Percentiles rank a stretch among this genome's conserved stretches.
phyloP scores from a whole-genome alignment of 176 grass and related monocot genomes.

The Thinopyrum elongatum region DNA sequence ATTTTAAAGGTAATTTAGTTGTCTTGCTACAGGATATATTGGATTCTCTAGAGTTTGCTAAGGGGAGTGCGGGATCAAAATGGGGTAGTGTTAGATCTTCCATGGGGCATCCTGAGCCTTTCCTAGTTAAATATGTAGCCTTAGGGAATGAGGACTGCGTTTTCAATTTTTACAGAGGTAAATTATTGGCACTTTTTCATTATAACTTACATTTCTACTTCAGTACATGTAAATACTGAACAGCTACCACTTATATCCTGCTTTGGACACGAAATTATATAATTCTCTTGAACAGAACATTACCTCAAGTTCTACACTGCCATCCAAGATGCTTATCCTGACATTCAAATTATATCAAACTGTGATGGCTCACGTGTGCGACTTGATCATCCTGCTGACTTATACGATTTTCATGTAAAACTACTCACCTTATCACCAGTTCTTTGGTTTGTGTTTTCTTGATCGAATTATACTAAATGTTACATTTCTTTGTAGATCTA shows the following conservation, averaged over 20 bases:
- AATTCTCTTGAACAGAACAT: constrained; percentile 39
- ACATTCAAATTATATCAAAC: constrained; percentile 75
- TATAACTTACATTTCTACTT: background rate
- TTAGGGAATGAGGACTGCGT: constrained; percentile 82
- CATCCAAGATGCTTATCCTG: constrained; percentile 57
- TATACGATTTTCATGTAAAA: constrained; percentile 68
- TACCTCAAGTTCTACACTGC: constrained; percentile 66
- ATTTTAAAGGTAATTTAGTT: background rate
- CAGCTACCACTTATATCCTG: background rate
- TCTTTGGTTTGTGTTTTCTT: background rate
- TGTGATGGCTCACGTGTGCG: constrained; percentile 45
- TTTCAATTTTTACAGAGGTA: constrained; percentile 47
- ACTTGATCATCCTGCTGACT: constrained; percentile 75
- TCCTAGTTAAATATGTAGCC: constrained; percentile 79
- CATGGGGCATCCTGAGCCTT: constrained; percentile 85
- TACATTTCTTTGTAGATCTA: background rate
- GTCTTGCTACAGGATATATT: constrained; percentile 59
- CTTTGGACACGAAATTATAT: constrained; percentile 3
- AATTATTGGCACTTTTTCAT: background rate
- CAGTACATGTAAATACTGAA: background rate
- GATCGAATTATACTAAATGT: background rate
- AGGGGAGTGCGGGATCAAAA: constrained; percentile 61
- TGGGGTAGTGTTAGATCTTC: constrained; percentile 76
- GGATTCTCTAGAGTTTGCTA: constrained; percentile 84
- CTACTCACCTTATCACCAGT: background rate